Evolutionary conservation across 441 rosid genomes (phyloP).

Genomic region (Erodium trifolium): DNA sequence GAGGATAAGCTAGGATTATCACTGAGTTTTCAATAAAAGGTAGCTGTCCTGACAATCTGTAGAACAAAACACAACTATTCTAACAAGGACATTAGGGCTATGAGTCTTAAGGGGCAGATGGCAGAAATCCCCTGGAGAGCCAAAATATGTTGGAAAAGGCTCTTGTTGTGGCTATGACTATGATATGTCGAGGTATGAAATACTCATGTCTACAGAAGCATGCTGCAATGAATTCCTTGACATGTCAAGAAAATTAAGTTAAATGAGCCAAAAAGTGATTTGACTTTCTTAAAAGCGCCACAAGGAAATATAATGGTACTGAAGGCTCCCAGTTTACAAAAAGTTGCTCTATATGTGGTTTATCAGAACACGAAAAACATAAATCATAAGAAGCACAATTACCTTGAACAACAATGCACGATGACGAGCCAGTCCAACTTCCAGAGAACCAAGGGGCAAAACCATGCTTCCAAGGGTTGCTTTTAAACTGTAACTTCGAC

Average conservation of each 20-base stretch:
- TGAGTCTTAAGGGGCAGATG: not conserved
- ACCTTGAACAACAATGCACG: conserved; percentile 95
- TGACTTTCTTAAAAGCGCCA: not conserved
- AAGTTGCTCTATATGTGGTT: not conserved
- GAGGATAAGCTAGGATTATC: not conserved
- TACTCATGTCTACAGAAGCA: no score
- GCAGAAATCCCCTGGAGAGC: not conserved
- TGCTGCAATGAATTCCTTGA: no score
- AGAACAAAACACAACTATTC: not conserved
- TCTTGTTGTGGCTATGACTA: not conserved
- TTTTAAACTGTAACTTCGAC: conserved; percentile 72
- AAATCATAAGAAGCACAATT: conserved; percentile 17
- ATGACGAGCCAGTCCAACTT: conserved; percentile 94
- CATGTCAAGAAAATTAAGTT: not conserved
- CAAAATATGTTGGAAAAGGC: not conserved
- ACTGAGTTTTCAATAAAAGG: not conserved
- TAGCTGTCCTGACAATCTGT: not conserved
- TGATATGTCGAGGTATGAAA: no score
- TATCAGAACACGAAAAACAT: not conserved
- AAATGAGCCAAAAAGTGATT: not conserved
- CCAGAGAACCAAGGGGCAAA: conserved; percentile 88
- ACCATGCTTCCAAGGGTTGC: conserved; percentile 93
- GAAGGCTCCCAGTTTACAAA: not conserved
- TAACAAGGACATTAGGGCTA: not conserved
- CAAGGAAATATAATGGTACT: not conserved